These are phyloP conservation scores for Arabidopsis arenosa DNA, from an alignment of 345 rosid species.

Conservation along the genomic window DNA sequence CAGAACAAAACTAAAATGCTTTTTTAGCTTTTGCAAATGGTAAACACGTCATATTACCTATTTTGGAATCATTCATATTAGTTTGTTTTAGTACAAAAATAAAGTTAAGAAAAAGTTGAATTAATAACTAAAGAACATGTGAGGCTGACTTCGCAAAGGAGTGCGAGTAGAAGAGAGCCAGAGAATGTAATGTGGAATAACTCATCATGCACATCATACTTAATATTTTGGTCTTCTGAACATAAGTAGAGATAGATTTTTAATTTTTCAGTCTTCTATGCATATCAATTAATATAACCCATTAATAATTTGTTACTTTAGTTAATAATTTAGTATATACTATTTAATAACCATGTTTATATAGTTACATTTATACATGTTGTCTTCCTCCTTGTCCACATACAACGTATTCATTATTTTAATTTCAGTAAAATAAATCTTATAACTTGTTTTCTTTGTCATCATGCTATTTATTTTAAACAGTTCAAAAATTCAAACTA, in stretches of 20 bases:
- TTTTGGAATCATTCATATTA: constrained; percentile 29
- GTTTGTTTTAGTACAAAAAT: neutral
- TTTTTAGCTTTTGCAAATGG: constrained; percentile 27
- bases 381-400: constrained; percentile 22
- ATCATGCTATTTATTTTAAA: no score
- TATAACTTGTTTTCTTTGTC: neutral
- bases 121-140: constrained; percentile 38
- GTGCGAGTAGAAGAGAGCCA: constrained; percentile 19
- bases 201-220: constrained; percentile 29
- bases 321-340: constrained; percentile 8
- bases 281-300: no score
- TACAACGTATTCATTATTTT: constrained; percentile 20
- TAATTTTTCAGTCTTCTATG: no score
- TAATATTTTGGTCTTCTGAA: no score
- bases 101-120: constrained; percentile 24
- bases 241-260: no score
- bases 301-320: constrained; percentile 18
- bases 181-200: constrained; percentile 31
- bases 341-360: constrained; percentile 24
- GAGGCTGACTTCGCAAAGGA: constrained; percentile 34
- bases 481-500: no score
- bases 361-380: constrained; percentile 32
- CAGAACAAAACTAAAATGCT: constrained; percentile 32
- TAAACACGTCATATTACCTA: constrained; percentile 38
- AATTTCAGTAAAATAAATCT: neutral